Conservation (phyloP, 2,329 filamentous ascomycete species). For the Ceratocystis alfenasii region DNA sequence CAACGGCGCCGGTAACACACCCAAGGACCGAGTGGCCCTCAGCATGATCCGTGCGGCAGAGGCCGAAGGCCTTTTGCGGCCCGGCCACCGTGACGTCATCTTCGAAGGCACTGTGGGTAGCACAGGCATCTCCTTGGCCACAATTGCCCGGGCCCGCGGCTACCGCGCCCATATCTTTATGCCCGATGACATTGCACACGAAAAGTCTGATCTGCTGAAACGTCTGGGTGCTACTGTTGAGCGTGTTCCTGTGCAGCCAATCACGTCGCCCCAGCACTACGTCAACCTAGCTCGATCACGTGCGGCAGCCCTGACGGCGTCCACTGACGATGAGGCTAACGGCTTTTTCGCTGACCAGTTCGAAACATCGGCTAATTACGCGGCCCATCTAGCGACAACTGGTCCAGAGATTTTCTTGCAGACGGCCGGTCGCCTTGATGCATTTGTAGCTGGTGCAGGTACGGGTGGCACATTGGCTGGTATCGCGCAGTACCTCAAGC, state of each 20-base stretch:
- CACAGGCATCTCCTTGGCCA: conserved; percentile 88
- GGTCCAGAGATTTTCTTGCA: conserved; percentile 83
- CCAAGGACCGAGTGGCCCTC: conserved; percentile 89
- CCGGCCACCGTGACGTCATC: conserved; percentile 78
- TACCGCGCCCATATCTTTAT: conserved; percentile 95
- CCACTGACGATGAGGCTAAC: conserved; percentile 46
- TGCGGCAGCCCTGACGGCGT: conserved; percentile 59
- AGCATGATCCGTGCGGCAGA: conserved; percentile 81
- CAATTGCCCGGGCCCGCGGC: conserved; percentile 73
- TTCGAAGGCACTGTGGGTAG: conserved; percentile 96
- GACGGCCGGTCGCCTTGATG: conserved; percentile 61
- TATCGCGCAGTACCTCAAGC: conserved; percentile 72
- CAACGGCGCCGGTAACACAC: conserved; percentile 85
- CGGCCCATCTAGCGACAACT: conserved; percentile 68
- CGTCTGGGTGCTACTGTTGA: conserved; percentile 90
- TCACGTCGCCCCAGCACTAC: conserved; percentile 86
- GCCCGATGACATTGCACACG: conserved; percentile 77
- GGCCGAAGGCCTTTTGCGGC: conserved; percentile 58
- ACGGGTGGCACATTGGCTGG: conserved; percentile 91
- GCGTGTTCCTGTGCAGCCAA: conserved; percentile 78
- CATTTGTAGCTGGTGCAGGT: conserved; percentile 85
- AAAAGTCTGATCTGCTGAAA: conserved; percentile 79
- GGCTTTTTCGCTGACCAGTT: conserved; percentile 97
- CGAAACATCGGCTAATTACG: conserved; percentile 79
- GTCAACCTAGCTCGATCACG: conserved; percentile 78